Conservation (phyloP, 805 yeast genomes). For the Kazachstania viticola region DNA sequence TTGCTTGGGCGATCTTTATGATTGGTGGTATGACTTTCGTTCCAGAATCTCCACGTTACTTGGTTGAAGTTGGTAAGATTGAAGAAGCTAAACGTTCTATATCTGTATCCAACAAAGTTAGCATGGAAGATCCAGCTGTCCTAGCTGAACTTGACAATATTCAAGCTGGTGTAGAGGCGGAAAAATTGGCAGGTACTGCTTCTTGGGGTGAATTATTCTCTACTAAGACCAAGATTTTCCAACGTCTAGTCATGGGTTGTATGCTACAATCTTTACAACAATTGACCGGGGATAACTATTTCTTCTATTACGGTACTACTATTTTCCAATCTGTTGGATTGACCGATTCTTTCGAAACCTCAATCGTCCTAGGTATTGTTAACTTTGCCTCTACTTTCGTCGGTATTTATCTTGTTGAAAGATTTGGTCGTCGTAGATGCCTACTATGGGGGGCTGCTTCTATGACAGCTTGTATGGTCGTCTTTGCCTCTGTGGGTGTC, state of each 20-base stretch:
- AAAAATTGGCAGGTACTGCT: constrained; percentile 49
- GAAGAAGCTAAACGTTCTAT: constrained; percentile 54
- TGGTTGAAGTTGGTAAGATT: constrained; percentile 39
- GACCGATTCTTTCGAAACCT: constrained; percentile 44
- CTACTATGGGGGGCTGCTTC: constrained; percentile 37
- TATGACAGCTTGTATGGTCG: constrained; percentile 34
- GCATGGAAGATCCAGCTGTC: constrained; percentile 44
- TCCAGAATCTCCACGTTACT: constrained; percentile 67
- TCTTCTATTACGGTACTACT: constrained; percentile 56
- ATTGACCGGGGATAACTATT: constrained; percentile 53
- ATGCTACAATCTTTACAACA: constrained; percentile 52
- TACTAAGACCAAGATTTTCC: constrained; percentile 51
- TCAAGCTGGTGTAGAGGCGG: constrained; percentile 52
- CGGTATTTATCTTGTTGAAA: constrained; percentile 39
- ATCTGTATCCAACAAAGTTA: constrained; percentile 45
- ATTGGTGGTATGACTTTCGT: constrained; percentile 33
- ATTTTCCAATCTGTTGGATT: constrained; percentile 51
- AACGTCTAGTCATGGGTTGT: constrained; percentile 38
- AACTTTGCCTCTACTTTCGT: constrained; percentile 46
- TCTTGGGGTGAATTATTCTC: constrained; percentile 53
- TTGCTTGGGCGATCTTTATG: constrained; percentile 34
- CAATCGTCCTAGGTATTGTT: constrained; percentile 46
- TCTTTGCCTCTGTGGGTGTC: constrained; percentile 52
- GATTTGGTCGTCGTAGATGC: constrained; percentile 40
- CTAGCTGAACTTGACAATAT: constrained; percentile 44